phyloP scores from a whole-genome alignment of 495 filamentous ascomycete genomes.

The Lindgomyces ingoldianus region DNA sequence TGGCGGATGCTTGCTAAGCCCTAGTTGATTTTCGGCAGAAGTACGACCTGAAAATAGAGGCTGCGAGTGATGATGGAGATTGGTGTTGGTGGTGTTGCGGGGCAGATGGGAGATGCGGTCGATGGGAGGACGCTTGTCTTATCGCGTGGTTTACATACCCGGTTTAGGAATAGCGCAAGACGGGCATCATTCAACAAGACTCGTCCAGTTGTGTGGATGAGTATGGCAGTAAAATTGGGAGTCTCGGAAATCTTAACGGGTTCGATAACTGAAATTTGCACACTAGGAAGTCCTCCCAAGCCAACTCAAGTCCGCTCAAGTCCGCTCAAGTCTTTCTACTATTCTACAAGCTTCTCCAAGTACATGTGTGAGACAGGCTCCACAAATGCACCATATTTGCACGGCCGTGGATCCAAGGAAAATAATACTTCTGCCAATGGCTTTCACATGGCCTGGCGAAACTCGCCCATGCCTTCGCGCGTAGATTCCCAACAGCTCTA shows the following conservation, averaged over 20 bases:
- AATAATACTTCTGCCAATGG: background rate
- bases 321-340: constrained; percentile 4
- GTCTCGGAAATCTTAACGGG: background rate
- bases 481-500: background rate
- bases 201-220: background rate
- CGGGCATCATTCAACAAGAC: background rate
- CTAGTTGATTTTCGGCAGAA: background rate
- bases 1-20: constrained; percentile 3
- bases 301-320: too few relatives aligned
- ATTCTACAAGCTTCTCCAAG: constrained; percentile 24
- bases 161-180: background rate
- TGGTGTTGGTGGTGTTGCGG: constrained; percentile 13
- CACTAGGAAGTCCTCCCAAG: constrained; percentile 4
- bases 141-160: constrained; percentile 17
- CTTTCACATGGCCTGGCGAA: background rate
- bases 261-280: constrained; percentile 8
- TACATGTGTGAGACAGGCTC: background rate
- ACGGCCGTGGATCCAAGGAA: constrained; percentile 2
- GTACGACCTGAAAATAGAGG: background rate
- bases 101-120: background rate
- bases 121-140: background rate
- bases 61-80: background rate
- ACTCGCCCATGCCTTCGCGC: background rate
- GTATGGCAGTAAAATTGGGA: background rate
- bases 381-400: background rate